A percentile compares a stretch with the other conserved stretches of the same genome.
These are phyloP conservation scores for Wickerhamomyces kurtzmanii DNA, from an alignment of 805 yeast genomes.

Conservation along the genomic window DNA sequence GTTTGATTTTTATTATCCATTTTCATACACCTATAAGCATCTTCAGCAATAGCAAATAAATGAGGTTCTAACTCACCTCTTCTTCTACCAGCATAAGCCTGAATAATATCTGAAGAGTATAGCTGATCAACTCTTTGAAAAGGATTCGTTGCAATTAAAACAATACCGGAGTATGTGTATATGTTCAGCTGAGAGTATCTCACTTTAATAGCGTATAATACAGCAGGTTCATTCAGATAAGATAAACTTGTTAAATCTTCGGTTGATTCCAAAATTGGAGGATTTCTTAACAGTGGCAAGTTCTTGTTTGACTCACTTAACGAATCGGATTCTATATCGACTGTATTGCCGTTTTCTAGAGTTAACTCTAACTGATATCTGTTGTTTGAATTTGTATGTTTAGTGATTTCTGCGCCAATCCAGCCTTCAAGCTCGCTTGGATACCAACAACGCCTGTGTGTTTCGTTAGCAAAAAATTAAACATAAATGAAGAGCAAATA, in stretches of 20 bases:
- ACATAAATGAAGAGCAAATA: slow-evolving; percentile 1
- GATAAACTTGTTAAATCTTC: slow-evolving; percentile 91
- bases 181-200: slow-evolving; percentile 86
- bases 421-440: slow-evolving; percentile 64
- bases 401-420: slow-evolving; percentile 58
- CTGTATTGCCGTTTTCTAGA: slow-evolving; percentile 38
- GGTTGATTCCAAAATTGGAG: slow-evolving; percentile 84
- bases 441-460: slow-evolving; percentile 67
- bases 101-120: slow-evolving; percentile 86
- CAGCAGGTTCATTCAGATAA: slow-evolving; percentile 93
- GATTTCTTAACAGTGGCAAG: slow-evolving; percentile 80
- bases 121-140: slow-evolving; percentile 87
- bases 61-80: slow-evolving; percentile 97
- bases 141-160: slow-evolving; percentile 92
- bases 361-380: slow-evolving; percentile 41
- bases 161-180: slow-evolving; percentile 95
- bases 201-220: slow-evolving; percentile 82
- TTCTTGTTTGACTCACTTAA: slow-evolving; percentile 22
- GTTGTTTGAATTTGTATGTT: slow-evolving; percentile 28
- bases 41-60: slow-evolving; percentile 95
- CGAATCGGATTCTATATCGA: slow-evolving; percentile 35
- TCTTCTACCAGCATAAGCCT: slow-evolving; percentile 86
- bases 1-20: slow-evolving; percentile 82
- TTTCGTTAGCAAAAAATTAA: background rate
- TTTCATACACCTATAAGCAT: slow-evolving; percentile 93